Percentiles rank a stretch among this genome's conserved stretches.
Evolutionary conservation across 202 grass and related monocot species (phyloP).

Genomic region (Carex arenaria): DNA sequence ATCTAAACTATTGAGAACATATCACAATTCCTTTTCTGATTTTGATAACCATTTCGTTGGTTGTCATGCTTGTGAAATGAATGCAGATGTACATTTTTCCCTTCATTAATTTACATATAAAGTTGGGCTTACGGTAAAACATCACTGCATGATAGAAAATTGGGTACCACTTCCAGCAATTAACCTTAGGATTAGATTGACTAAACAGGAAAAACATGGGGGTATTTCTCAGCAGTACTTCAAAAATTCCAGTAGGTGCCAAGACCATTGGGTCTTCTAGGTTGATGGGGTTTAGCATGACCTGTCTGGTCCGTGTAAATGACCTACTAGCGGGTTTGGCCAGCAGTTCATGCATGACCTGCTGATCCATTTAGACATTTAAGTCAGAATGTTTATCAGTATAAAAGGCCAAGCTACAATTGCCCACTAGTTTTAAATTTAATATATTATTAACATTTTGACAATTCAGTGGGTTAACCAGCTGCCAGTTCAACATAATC

Average conservation of each 20-base stretch:
- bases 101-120: not conserved
- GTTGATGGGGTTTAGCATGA: not conserved
- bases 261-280: not conserved
- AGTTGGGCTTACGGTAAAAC: not conserved
- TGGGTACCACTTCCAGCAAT: not conserved
- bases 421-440: not conserved
- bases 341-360: not conserved
- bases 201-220: not conserved
- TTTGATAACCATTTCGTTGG: not conserved
- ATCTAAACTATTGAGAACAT: not conserved
- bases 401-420: not conserved
- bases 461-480: not conserved
- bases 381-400: not conserved
- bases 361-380: not conserved
- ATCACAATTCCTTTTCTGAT: not conserved
- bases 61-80: not conserved
- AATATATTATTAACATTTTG: not conserved
- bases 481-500: not conserved
- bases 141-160: not conserved
- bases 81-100: not conserved
- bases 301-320: not conserved
- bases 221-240: not conserved
- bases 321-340: not conserved
- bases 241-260: not conserved
- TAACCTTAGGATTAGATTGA: not conserved